These are phyloP conservation scores for Haplosporangium gracile DNA, from an alignment of 192 early-diverging fungal genomes.

Conservation along the genomic window DNA sequence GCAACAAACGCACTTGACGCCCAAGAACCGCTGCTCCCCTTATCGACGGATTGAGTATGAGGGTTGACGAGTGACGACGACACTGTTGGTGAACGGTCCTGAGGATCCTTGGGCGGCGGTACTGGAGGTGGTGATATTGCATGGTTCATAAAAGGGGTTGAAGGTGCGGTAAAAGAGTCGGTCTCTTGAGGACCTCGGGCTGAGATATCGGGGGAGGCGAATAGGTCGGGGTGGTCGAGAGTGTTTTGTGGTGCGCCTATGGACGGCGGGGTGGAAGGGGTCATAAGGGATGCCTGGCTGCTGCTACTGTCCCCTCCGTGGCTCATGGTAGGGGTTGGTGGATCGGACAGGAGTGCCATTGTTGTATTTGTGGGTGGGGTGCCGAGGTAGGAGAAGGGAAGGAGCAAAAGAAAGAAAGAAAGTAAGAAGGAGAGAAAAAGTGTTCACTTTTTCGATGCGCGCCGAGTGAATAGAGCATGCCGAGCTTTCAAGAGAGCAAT, in stretches of 20 bases:
- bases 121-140: neutral
- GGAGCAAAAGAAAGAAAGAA: neutral
- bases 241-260: neutral
- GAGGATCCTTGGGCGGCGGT: neutral
- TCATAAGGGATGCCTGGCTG: neutral
- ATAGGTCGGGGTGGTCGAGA: neutral
- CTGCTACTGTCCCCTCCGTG: neutral
- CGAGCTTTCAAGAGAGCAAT: neutral
- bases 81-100: neutral
- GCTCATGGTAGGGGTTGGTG: neutral
- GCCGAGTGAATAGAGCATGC: neutral
- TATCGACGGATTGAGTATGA: neutral
- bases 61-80: neutral
- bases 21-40: neutral
- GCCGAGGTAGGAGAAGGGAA: neutral
- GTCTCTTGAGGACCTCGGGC: neutral
- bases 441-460: neutral
- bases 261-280: neutral
- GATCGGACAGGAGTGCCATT: neutral
- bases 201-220: neutral
- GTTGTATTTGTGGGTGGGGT: neutral
- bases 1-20: neutral
- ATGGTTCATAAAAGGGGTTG: neutral
- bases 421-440: neutral
- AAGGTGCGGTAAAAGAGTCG: neutral